Conservation (phyloP, 2,329 filamentous ascomycete genomes). For the Davidsoniella virescens region DNA sequence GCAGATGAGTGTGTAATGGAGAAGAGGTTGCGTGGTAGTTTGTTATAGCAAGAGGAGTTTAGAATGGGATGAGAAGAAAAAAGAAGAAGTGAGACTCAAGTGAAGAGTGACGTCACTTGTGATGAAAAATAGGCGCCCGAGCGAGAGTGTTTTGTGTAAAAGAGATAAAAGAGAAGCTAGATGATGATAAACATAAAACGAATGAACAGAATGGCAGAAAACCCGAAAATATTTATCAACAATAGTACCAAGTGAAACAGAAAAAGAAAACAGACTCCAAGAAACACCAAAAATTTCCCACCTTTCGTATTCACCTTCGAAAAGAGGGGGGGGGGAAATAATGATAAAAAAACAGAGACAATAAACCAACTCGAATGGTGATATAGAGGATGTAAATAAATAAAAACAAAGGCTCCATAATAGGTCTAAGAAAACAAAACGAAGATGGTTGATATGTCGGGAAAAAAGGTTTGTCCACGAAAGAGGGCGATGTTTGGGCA, state of each 20-base stretch:
- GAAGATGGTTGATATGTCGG: neutral
- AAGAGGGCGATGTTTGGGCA: no score
- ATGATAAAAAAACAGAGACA: neutral
- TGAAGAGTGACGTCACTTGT: neutral
- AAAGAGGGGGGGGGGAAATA: neutral
- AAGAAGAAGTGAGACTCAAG: neutral
- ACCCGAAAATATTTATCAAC: neutral
- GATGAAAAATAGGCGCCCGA: no score
- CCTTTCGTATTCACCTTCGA: no score
- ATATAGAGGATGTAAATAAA: neutral
- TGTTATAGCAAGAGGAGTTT: no score
- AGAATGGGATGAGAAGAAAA: no score
- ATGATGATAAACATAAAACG: neutral
- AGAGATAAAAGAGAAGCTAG: neutral
- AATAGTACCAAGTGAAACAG: neutral
- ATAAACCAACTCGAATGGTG: neutral
- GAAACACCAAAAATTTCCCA: no score
- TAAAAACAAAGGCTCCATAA: conserved; percentile 8
- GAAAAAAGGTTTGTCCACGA: neutral
- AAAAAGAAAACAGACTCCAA: neutral
- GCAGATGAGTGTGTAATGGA: neutral
- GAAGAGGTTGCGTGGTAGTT: no score
- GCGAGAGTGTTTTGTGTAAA: no score
- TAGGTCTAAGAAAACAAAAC: conserved; percentile 1
- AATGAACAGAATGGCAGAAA: neutral